These are phyloP conservation scores for Eudorina sp. DNA, from an alignment of 139 green algal species.

Conservation along the genomic window DNA sequence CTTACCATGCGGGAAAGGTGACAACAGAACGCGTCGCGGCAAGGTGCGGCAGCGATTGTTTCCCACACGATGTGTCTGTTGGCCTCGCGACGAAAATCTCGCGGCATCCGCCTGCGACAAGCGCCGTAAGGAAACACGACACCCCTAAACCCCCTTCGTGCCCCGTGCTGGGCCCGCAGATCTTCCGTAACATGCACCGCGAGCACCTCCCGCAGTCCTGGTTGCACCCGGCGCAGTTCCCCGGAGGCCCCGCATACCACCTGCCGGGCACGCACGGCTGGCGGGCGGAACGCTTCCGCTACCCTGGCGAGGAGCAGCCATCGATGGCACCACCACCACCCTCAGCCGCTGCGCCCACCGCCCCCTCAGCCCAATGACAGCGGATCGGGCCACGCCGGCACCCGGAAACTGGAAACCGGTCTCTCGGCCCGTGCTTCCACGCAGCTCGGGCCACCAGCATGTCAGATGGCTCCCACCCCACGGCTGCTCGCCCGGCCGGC, in stretches of 20 bases:
- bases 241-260: background rate
- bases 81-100: background rate
- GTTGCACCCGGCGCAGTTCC: background rate
- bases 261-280: conserved; percentile 12
- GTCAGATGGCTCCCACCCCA: too few relatives aligned
- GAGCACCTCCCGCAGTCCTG: background rate
- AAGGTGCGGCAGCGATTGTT: background rate
- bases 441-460: too few relatives aligned
- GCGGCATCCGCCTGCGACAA: background rate
- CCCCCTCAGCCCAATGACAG: too few relatives aligned
- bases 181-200: conserved; percentile 8
- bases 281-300: conserved; percentile 17
- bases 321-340: background rate
- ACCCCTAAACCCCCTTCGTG: background rate
- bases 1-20: conserved; percentile 35
- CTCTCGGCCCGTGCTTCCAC: too few relatives aligned
- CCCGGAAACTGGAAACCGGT: too few relatives aligned
- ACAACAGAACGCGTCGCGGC: conserved; percentile 5
- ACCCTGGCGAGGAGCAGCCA: background rate
- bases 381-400: too few relatives aligned
- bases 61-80: background rate
- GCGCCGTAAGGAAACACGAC: background rate
- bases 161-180: background rate
- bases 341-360: background rate
- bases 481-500: too few relatives aligned